Conservation (phyloP, 192 early-diverging fungal genomes). For the Geranomyces variabilis region DNA sequence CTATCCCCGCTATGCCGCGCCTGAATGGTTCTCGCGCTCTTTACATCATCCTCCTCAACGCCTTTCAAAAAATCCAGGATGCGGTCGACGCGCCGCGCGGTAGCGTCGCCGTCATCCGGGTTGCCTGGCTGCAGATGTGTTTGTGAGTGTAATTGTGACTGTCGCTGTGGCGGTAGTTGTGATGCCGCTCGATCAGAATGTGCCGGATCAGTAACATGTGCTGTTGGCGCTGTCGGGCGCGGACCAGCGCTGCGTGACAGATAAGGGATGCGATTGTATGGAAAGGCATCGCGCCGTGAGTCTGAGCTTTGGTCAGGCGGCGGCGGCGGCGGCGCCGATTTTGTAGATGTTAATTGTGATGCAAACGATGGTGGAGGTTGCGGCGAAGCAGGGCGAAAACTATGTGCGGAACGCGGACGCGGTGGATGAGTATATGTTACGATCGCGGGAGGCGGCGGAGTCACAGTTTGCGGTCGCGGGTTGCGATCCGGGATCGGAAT, state of each 20-base stretch:
- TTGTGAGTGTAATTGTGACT: not conserved
- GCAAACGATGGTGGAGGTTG: not conserved
- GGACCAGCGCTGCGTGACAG: too few species aligned
- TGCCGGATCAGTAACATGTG: too few species aligned
- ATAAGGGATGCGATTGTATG: too few species aligned
- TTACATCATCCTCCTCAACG: conserved; percentile 43
- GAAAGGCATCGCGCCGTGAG: not conserved
- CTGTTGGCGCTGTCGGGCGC: too few species aligned
- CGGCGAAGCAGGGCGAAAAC: not conserved
- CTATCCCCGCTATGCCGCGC: not conserved
- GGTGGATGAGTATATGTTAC: not conserved
- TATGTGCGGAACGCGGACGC: not conserved
- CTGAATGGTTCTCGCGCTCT: conserved; percentile 21
- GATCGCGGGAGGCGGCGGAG: not conserved
- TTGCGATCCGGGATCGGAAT: not conserved
- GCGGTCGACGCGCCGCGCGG: conserved; percentile 47
- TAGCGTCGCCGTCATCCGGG: conserved; percentile 26
- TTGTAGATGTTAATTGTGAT: not conserved
- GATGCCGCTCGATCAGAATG: too few species aligned
- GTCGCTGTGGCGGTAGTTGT: too few species aligned
- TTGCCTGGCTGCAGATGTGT: not conserved
- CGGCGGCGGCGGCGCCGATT: not conserved
- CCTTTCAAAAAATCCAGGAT: conserved; percentile 55
- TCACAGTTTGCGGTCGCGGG: not conserved
- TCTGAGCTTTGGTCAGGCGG: not conserved